These are phyloP conservation scores for Pseudocercospora crystallina DNA, from an alignment of 2,329 filamentous ascomycete species.

Conservation along the genomic window DNA sequence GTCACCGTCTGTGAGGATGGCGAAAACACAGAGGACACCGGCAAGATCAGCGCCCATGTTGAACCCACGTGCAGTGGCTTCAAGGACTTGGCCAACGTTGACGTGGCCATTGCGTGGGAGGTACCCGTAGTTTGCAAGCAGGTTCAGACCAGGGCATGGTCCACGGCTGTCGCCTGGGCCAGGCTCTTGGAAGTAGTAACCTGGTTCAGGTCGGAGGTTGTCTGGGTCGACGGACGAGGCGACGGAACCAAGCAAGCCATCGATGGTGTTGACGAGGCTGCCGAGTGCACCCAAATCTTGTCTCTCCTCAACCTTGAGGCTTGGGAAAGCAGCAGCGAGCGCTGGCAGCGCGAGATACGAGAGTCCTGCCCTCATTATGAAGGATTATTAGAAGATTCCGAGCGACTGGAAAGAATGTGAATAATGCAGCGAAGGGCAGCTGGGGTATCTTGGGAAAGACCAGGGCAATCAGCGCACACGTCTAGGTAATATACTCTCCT, in stretches of 20 bases:
- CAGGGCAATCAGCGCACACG: too few species aligned
- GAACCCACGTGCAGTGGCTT: conserved; percentile 34
- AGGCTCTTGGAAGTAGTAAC: conserved; percentile 27
- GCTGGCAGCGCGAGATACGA: conserved; percentile 10
- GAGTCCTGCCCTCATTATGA: too few species aligned
- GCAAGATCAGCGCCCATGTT: conserved; percentile 42
- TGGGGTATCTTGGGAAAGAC: too few species aligned
- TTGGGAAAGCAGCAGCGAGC: conserved; percentile 14
- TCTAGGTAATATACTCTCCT: too few species aligned
- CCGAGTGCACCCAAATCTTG: conserved; percentile 7
- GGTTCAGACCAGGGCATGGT: conserved; percentile 43
- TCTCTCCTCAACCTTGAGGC: conserved; percentile 7
- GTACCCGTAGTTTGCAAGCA: conserved; percentile 43
- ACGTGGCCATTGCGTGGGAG: conserved; percentile 42
- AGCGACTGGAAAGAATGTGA: too few species aligned
- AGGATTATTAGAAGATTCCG: too few species aligned
- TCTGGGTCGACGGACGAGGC: conserved; percentile 25
- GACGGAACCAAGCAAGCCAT: conserved; percentile 24
- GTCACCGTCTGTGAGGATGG: conserved; percentile 32
- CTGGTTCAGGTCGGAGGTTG: conserved; percentile 30
- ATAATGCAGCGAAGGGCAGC: too few species aligned
- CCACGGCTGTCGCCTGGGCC: conserved; percentile 33
- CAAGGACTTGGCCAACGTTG: conserved; percentile 35
- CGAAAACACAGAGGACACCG: conserved; percentile 37
- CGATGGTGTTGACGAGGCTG: conserved; percentile 17